Base-by-base conservation (phyloP, 352 stramenopile species). In the Phytophthora fragariaefolia region DNA sequence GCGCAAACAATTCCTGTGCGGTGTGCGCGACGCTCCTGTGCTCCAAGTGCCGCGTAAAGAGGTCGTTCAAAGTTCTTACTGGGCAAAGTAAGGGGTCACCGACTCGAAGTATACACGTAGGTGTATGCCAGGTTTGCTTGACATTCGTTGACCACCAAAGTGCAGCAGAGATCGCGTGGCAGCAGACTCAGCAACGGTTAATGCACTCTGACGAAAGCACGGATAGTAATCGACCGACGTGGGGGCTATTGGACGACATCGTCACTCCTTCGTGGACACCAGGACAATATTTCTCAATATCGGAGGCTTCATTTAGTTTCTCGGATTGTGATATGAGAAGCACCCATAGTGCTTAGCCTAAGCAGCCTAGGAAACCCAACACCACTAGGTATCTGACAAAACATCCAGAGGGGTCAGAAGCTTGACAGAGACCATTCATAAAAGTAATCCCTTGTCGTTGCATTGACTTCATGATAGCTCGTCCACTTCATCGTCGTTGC, bases 21-120 rank as follows among this genome's bases (percentile, higher is more conserved):
- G 48, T 59, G 5, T 69, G 62, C 22, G 36, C 46, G 12, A 53
- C 26, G 6, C 13, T 58, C 2, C 23, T 69, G 17, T 59, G 62
- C 18, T 63, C 46, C 6, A 63, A 52, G 8, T 69, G 62, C 27
- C 53, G 54, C 2, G 36, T 64, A 6, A 69, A 64, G 13, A 15
- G 34, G 15, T 64, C 52, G 1, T 58, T 58, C 23, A 58, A 54
- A 58, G 62, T 69, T 3, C 62, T 69, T 13, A 64, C 46, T 20
- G 46, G 53, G 2, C 26, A 8, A 27, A 58, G 15, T 7, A 70
- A 65, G 58, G 53, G 53, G 0, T 4, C 42, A 17, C 15, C 51
- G 15, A 69, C 43, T 15, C 30, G 45, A 43, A 64, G 34, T 24
- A 48, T 63, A 3, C 43, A 55, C 27, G 53, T 69, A 26, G 55